Evolutionary conservation across 495 filamentous ascomycete species (phyloP), one percentile per base, ranked within the genome.

Genomic region (Tuber calosporum): DNA sequence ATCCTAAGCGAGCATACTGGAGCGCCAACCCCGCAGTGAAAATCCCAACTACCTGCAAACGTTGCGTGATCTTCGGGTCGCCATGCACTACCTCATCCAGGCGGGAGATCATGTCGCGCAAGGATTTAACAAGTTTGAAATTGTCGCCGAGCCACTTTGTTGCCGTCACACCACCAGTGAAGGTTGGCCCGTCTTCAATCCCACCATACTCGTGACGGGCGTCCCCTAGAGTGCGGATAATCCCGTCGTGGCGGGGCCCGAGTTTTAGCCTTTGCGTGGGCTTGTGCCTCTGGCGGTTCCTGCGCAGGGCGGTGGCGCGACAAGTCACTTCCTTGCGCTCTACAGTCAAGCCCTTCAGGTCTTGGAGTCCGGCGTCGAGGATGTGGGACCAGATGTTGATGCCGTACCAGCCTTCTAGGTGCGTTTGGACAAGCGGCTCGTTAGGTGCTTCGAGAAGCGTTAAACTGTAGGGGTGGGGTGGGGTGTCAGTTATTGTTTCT

Each of bases 361-460:
- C 69, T 6, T 74, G 45, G 34, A 79, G 53, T 36, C 68, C 79
- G 67, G 67, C 66, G 36, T 79, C 77, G 45, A 79, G 53, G 19
- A 79, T 72, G 1, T 68, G 67, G 26, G 77, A 78, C 77, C 77
- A 79, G 36, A 79, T 13, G 48, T 78, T 66, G 26, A 76, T 79
- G 22, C 43, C 69, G 66, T 79, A 79, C 77, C 77, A 79, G 69
- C 74, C 77, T 69, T 79, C 77, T 17, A 79, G 39, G 41, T 79
- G 77, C 17, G 43, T 26, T 37, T 75, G 66, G 26, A 75, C 53
- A 9, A 79, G 77, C 1, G 77, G 77, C 36, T 78, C 67, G 13
- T 66, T 72, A 20, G 77, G 77, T 22, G 72, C 68, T 37, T 78
- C 75, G 5, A 79, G 74, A 2, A 79, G 69, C 40, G 71, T 74